Evolutionary conservation across 805 yeast genomes (phyloP), one percentile per base, ranked within the genome.

Genomic region (Yarrowia sp.): DNA sequence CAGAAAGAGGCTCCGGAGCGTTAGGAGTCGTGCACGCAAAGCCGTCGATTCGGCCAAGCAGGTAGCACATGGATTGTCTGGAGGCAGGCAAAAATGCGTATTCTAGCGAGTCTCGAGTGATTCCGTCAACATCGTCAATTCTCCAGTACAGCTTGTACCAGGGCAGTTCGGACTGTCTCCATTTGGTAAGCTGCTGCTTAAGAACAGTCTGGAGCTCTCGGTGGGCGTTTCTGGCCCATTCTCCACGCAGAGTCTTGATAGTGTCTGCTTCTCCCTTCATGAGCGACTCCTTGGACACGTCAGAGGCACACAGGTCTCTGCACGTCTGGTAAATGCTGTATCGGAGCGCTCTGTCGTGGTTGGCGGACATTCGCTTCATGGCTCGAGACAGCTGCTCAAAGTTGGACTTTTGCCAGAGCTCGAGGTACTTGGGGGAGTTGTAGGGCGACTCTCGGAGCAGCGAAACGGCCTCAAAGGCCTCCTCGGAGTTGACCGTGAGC

Each of bases 81-180:
- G 80, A 66, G 13, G 69, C 66, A 1, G 79, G 79, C 63, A 79
- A 53, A 43, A 73, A 76, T 4, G 66, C 56, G 15, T 36, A 61
- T 13, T 64, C 40, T 4, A 77, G 68, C 2, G 63, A 66, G 9
- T 69, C 60, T 30, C 69, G 43, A 5, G 74, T 70, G 9, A 71
- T 65, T n/a, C 72, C 72, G 44, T 76, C 74, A 3, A 79, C 73
- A 63, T 79, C 82, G 68, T 79, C 82, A 17, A 75, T 74, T 9
- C 72, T 70, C 66, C 70, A 73, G 67, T 77, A 79, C 34, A 79
- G 72, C 66, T 78, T 77, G 73, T 75, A 79, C 80, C 81, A 79
- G 2, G 79, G 74, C 34, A 78, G 68, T 9, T 68, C 67, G 7
- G 67, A 40, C 30, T 56, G 17, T 24, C 70, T 69, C 66, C 69